phyloP scores from a whole-genome alignment of 148 eudicot species.

The Rhododendron kiyosumense region DNA sequence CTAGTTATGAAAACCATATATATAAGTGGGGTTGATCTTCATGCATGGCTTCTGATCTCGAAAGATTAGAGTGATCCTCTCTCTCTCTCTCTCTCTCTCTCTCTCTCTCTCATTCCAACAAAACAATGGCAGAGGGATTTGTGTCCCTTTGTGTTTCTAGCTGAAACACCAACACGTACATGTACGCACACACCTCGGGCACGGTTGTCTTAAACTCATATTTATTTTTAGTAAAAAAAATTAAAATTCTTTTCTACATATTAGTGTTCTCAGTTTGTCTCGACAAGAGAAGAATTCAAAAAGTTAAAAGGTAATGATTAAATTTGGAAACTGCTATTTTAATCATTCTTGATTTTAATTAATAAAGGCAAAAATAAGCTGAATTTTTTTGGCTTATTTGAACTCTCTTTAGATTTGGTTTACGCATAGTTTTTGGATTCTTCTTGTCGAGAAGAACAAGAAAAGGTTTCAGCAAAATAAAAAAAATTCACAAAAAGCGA shows the following conservation, averaged over 20 bases:
- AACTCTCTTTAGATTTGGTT: neutral
- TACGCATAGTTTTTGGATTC: neutral
- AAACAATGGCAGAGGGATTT: neutral
- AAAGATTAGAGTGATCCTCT: neutral
- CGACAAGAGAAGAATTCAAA: neutral
- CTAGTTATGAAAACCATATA: neutral
- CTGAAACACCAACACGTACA: neutral
- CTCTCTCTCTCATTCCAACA: neutral
- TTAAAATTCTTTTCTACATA: neutral
- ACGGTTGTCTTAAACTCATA: neutral
- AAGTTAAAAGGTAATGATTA: neutral
- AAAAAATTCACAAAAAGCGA: neutral
- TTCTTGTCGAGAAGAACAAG: neutral
- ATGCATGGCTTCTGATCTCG: neutral
- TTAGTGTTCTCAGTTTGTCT: neutral
- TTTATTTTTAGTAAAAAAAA: neutral
- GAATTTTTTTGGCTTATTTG: neutral
- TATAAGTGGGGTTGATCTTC: neutral
- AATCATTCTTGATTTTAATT: neutral
- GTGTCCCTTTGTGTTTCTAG: neutral
- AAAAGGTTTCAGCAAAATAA: neutral
- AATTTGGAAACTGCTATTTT: neutral
- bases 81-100: neutral
- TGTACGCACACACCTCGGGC: neutral
- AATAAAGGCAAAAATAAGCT: neutral